Conservation (phyloP, 2,329 filamentous ascomycete genomes). For the Tetracladium maxilliforme region DNA sequence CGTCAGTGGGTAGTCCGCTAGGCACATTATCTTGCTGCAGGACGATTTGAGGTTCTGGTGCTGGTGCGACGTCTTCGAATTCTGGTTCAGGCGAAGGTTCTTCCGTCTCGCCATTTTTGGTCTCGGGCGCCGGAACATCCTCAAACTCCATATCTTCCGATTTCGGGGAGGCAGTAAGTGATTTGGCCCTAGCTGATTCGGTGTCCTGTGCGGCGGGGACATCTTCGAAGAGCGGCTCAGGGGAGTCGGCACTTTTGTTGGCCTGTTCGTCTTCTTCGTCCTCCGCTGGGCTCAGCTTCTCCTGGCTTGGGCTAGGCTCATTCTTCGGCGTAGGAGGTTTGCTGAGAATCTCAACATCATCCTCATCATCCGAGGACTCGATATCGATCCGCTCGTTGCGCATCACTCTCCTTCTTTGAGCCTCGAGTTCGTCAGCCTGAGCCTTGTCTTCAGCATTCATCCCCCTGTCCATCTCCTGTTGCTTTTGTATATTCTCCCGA, state of each 20-base stretch:
- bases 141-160: slow-evolving; percentile 6
- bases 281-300: not conserved
- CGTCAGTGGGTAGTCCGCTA: no score
- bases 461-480: slow-evolving; percentile 37
- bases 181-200: not conserved
- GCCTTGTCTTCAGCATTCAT: slow-evolving; percentile 51
- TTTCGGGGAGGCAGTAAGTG: not conserved
- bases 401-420: slow-evolving; percentile 32
- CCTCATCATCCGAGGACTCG: slow-evolving; percentile 43
- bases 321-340: slow-evolving; percentile 16
- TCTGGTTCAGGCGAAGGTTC: no score
- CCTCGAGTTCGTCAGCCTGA: slow-evolving; percentile 34
- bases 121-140: slow-evolving; percentile 4
- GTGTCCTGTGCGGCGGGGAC: slow-evolving; percentile 18
- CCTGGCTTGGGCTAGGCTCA: slow-evolving; percentile 1
- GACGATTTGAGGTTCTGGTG: no score
- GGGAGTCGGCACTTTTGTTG: slow-evolving; percentile 60
- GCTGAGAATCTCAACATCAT: slow-evolving; percentile 43
- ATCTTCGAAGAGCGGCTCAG: slow-evolving; percentile 38
- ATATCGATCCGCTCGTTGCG: slow-evolving; percentile 39
- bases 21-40: no score
- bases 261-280: slow-evolving; percentile 2
- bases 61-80: slow-evolving; percentile 1
- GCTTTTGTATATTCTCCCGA: slow-evolving; percentile 43
- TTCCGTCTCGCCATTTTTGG: slow-evolving; percentile 4